Conservation (phyloP, 305 asterid genomes). For the Galium porrigens region DNA sequence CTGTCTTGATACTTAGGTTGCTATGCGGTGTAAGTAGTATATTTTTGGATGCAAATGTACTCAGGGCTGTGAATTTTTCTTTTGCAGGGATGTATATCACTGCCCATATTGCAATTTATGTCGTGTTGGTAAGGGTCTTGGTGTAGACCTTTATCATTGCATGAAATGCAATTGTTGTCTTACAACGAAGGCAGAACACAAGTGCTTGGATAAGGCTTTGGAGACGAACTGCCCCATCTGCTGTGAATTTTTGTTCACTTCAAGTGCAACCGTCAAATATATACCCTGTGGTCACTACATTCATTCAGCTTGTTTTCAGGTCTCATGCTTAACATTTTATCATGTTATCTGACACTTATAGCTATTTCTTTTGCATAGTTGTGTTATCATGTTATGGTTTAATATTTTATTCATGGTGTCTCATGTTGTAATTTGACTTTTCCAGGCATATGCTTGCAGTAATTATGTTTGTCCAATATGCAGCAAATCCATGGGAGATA, state of each 20-base stretch:
- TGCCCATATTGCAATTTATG: conserved; percentile 42
- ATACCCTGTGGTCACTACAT: conserved; percentile 42
- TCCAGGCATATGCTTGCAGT: conserved; percentile 36
- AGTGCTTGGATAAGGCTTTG: conserved; percentile 38
- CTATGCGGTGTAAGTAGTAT: neutral
- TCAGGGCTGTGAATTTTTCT: neutral
- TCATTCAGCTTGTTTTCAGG: conserved; percentile 47
- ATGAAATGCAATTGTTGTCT: conserved; percentile 40
- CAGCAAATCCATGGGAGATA: conserved; percentile 45
- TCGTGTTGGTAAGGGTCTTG: conserved; percentile 40
- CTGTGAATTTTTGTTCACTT: conserved; percentile 38
- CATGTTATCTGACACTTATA: neutral
- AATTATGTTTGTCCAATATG: conserved; percentile 34
- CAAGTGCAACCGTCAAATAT: conserved; percentile 31
- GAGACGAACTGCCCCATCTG: conserved; percentile 40
- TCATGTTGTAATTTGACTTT: conserved; percentile 6
- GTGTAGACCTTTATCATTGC: conserved; percentile 35
- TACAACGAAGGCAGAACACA: conserved; percentile 27
- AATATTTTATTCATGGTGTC: neutral
- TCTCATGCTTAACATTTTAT: conserved; percentile 2
- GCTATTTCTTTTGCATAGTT: neutral
- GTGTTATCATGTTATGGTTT: neutral
- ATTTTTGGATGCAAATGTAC: neutral
- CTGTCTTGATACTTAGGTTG: neutral
- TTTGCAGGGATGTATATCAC: conserved; percentile 31